These are phyloP conservation scores for Stephanodiscus triporus DNA, from an alignment of 108 stramenopile genomes.

Conservation along the genomic window DNA sequence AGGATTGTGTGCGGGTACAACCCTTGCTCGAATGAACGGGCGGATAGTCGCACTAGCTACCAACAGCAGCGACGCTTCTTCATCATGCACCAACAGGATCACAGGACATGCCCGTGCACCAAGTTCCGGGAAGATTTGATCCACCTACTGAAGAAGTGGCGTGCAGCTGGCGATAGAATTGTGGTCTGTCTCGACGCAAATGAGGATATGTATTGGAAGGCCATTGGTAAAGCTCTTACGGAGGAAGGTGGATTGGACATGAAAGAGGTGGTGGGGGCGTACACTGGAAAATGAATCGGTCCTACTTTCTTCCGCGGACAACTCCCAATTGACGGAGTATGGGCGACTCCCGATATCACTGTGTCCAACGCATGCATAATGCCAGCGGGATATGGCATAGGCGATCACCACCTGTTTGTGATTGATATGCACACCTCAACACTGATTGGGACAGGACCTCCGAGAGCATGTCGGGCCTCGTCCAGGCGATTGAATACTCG, in stretches of 20 bases:
- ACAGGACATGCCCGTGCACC: background rate
- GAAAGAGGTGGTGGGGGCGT: background rate
- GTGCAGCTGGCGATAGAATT: conserved; percentile 2
- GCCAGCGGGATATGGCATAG: too few species aligned
- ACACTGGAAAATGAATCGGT: conserved; percentile 3
- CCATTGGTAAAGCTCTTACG: background rate
- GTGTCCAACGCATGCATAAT: background rate
- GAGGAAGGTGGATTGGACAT: background rate
- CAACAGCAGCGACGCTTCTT: conserved; percentile 17
- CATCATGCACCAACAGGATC: background rate
- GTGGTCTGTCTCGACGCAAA: conserved; percentile 16
- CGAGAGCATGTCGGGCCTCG: background rate
- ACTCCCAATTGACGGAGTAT: conserved; percentile 16
- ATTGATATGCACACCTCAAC: background rate
- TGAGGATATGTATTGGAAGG: background rate
- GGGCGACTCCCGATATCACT: conserved; percentile 13
- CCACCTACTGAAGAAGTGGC: background rate
- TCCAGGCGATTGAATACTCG: conserved; percentile 9
- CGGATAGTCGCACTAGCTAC: background rate
- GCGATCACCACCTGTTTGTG: background rate
- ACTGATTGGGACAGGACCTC: background rate
- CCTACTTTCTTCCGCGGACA: conserved; percentile 17
- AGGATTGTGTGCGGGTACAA: conserved; percentile 12
- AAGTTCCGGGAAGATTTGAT: conserved; percentile 13
- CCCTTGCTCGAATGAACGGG: background rate